Percentiles rank a stretch among this genome's conserved stretches.
These are phyloP conservation scores for Trichoderma citrinoviride DNA, from an alignment of 2,329 filamentous ascomycete genomes.

Conservation along the genomic window DNA sequence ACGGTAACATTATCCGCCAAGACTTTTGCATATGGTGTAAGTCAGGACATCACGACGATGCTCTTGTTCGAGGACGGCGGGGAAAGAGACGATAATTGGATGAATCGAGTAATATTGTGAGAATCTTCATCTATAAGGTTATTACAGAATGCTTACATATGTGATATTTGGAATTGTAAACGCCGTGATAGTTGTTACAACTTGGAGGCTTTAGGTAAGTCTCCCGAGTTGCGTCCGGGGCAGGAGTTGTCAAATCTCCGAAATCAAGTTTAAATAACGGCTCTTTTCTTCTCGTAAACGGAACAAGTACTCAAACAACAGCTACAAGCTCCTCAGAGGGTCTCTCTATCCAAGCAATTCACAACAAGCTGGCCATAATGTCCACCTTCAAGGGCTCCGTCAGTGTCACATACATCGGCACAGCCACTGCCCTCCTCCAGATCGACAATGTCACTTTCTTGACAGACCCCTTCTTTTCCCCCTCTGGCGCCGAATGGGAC, in stretches of 20 bases:
- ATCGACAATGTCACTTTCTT: conserved; percentile 43
- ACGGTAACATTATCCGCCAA: conserved; percentile 13
- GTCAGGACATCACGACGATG: background rate
- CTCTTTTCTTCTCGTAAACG: background rate
- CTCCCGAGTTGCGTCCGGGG: background rate
- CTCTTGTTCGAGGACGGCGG: background rate
- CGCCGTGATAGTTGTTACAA: background rate
- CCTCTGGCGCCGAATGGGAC: conserved; percentile 37
- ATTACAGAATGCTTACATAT: background rate
- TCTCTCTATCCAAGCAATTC: too few relatives aligned
- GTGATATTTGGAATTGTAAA: background rate
- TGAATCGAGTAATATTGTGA: background rate
- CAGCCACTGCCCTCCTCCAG: conserved; percentile 48
- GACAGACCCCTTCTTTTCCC: conserved; percentile 47
- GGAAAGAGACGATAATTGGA: background rate
- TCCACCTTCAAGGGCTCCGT: conserved; percentile 27
- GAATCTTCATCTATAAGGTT: background rate
- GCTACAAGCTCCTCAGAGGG: background rate
- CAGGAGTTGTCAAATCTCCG: background rate
- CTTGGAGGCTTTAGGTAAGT: background rate
- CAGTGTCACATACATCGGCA: conserved; percentile 46
- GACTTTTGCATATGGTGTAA: background rate
- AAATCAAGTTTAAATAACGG: background rate
- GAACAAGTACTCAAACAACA: background rate
- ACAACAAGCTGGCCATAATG: background rate